phyloP scores from a whole-genome alignment of 139 green algal genomes.

The Micromonas pusilla region DNA sequence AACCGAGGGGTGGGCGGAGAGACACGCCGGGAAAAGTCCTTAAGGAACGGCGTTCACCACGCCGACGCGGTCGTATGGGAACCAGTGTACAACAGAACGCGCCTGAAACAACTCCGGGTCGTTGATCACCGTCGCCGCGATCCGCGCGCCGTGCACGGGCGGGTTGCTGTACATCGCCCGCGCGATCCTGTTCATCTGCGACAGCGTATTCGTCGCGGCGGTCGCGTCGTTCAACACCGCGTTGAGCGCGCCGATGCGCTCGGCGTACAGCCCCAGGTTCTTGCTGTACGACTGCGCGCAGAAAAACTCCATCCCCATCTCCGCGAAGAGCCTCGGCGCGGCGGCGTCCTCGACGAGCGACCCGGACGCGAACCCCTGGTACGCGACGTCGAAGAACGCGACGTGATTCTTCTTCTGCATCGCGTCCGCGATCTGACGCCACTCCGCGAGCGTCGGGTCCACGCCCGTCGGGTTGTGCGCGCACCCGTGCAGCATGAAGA shows the following conservation, averaged over 20 bases:
- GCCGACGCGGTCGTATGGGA: no score
- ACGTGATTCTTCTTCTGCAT: slow-evolving; percentile 63
- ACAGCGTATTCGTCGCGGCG: slow-evolving; percentile 58
- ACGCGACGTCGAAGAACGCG: slow-evolving; percentile 97
- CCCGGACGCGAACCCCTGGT: slow-evolving; percentile 85
- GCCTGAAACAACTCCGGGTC: slow-evolving; percentile 38
- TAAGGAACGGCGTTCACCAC: no score
- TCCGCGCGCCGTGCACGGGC: slow-evolving; percentile 80
- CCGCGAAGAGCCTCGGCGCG: slow-evolving; percentile 79
- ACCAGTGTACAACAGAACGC: no score
- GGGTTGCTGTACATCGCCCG: slow-evolving; percentile 87
- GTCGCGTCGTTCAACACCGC: slow-evolving; percentile 56
- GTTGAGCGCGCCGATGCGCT: slow-evolving; percentile 89
- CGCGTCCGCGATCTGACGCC: slow-evolving; percentile 79
- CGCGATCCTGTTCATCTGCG: slow-evolving; percentile 91
- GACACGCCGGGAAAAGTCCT: no score
- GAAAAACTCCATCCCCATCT: slow-evolving; percentile 79
- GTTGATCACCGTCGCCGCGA: slow-evolving; percentile 79
- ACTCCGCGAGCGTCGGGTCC: slow-evolving; percentile 93
- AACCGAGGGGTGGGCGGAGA: no score
- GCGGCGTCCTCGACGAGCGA: slow-evolving; percentile 85
- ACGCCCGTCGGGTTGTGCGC: slow-evolving; percentile 98
- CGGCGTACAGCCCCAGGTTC: slow-evolving; percentile 96
- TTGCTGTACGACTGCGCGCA: slow-evolving; percentile 81
- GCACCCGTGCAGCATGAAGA: slow-evolving; percentile 93